Evolutionary conservation across 805 yeast species (phyloP).

Genomic region (Metschnikowia similis): DNA sequence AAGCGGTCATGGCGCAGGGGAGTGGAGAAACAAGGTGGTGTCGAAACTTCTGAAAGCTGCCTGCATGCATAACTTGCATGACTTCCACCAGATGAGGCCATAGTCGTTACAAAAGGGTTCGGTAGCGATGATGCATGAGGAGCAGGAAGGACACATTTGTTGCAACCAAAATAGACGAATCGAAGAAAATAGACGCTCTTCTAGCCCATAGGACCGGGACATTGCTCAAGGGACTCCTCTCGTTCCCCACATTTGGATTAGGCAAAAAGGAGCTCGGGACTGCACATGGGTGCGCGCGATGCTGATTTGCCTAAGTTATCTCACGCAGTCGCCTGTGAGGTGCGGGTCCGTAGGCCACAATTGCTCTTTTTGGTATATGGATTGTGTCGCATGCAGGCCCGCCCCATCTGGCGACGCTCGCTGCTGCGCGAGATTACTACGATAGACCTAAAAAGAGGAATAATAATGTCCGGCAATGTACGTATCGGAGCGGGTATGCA

Average conservation of each 20-base stretch:
- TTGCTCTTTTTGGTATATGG: slow-evolving; percentile 1
- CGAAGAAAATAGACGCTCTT: neutral
- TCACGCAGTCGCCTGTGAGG: neutral
- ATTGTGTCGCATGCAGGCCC: neutral
- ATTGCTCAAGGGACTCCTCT: neutral
- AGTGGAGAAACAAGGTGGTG: too few relatives aligned
- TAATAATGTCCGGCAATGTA: neutral
- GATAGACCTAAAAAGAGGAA: slow-evolving; percentile 2
- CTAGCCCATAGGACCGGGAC: neutral
- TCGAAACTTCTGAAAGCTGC: too few relatives aligned
- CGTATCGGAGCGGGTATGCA: neutral
- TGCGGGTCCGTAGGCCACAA: neutral
- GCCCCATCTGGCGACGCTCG: neutral
- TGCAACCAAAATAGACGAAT: neutral
- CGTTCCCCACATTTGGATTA: slow-evolving; percentile 3
- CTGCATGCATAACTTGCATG: too few relatives aligned
- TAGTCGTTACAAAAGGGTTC: too few relatives aligned
- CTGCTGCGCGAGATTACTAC: neutral
- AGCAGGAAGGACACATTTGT: neutral
- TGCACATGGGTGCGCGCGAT: neutral
- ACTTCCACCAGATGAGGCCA: too few relatives aligned
- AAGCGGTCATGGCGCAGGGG: too few relatives aligned
- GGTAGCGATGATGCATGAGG: too few relatives aligned
- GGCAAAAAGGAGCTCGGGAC: neutral
- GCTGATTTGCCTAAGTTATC: neutral